A percentile compares a stretch with the other conserved stretches of the same genome.
Conservation (phyloP, 352 stramenopile genomes). For the Phytophthora fragariae region DNA sequence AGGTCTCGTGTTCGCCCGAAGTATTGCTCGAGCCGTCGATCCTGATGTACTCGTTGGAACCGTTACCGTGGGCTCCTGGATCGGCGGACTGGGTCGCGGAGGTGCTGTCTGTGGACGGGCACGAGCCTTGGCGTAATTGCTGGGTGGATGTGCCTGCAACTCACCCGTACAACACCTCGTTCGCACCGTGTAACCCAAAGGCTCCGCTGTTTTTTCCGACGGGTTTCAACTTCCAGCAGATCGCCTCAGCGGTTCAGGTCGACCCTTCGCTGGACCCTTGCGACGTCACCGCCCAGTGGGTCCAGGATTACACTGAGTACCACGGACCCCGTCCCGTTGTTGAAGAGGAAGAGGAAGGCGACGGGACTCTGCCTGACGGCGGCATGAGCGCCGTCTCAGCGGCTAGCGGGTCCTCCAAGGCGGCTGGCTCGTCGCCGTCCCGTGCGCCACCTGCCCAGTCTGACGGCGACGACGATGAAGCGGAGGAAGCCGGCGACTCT, state of each 20-base stretch:
- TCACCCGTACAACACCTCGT: constrained; percentile 3
- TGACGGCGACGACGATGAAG: no score
- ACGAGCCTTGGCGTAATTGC: constrained; percentile 1
- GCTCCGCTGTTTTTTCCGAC: not conserved
- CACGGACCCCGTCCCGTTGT: no score
- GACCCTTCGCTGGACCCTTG: not conserved
- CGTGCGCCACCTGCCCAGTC: no score
- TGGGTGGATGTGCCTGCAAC: constrained; percentile 1
- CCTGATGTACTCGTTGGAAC: constrained; percentile 6
- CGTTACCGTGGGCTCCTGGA: not conserved
- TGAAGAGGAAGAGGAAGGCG: no score
- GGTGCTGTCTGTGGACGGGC: not conserved
- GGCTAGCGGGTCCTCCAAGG: no score
- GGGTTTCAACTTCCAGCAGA: not conserved
- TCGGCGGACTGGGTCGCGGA: not conserved
- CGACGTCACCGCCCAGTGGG: not conserved
- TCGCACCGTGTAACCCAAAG: not conserved
- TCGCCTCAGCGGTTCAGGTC: not conserved
- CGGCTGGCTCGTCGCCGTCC: no score
- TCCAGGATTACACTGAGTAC: not conserved
- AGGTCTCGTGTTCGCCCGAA: not conserved
- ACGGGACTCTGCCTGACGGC: no score
- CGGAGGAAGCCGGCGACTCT: no score
- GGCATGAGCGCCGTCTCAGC: no score
- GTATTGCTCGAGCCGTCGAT: not conserved